Evolutionary conservation across 2,329 filamentous ascomycete species (phyloP).

Genomic region (Parastagonospora avenae): DNA sequence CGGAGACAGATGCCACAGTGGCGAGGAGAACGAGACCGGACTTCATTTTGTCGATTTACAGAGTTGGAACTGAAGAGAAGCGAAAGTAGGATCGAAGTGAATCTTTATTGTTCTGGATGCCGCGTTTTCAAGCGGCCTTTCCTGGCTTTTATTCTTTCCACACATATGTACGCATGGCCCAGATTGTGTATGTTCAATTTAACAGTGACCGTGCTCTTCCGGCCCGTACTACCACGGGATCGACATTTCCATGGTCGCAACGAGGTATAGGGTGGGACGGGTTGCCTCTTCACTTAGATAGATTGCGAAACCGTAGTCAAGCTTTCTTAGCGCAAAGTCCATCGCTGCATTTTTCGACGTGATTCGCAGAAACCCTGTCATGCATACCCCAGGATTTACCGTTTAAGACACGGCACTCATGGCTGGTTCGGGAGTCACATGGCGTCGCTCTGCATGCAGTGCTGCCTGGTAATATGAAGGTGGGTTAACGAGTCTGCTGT

Average conservation of each 20-base stretch:
- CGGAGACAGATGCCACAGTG: constrained; percentile 39
- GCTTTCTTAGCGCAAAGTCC: constrained; percentile 21
- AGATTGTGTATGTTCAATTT: constrained; percentile 11
- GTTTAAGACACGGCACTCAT: constrained; percentile 18
- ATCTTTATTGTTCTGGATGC: constrained; percentile 1
- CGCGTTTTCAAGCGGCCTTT: neutral
- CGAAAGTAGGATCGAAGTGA: constrained; percentile 10
- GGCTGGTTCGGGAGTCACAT: constrained; percentile 19
- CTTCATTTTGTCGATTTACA: constrained; percentile 34
- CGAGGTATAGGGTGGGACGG: constrained; percentile 10
- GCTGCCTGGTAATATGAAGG: constrained; percentile 13
- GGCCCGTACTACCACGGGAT: constrained; percentile 17
- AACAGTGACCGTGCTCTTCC: constrained; percentile 10
- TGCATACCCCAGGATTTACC: constrained; percentile 23
- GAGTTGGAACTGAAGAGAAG: constrained; percentile 5
- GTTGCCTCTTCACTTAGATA: constrained; percentile 24
- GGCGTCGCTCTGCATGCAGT: constrained; percentile 18
- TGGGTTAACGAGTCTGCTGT: constrained; percentile 1
- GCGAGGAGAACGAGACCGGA: constrained; percentile 38
- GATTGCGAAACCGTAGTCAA: constrained; percentile 19
- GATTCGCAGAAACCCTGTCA: constrained; percentile 18
- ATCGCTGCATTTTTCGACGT: constrained; percentile 16
- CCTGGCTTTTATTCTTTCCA: constrained; percentile 16
- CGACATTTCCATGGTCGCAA: constrained; percentile 11
- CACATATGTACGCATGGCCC: neutral